Base-by-base conservation (phyloP, 169 alveolate species). In the Eimeria acervulina region DNA sequence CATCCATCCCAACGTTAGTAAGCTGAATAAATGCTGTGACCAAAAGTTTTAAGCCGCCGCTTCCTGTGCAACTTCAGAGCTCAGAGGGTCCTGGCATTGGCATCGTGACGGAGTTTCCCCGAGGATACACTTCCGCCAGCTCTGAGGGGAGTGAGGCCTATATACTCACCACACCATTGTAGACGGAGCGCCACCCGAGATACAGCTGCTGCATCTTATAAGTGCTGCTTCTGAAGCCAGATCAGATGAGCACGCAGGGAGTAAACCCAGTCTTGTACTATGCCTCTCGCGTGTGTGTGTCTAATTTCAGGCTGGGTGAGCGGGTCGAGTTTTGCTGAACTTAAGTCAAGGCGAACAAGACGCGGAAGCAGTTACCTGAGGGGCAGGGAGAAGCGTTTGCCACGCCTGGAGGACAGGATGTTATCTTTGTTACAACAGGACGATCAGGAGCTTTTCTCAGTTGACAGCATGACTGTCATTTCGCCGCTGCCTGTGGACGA, bases 81-180 rank as follows among this genome's bases (percentile, higher is more conserved):
- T 33, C 78, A 23, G 93, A 87, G 52, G 93, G 93, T 21, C 81
- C 93, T 4, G 93, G 93, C 51, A 59, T 87, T 52, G 93, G 83
- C 81, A 36, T 38, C 42, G 93, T 87, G 80, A 87, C 59, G n/a
- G 93, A 87, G 42, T 87, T 23, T 21, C 93, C 93, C 38, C 61
- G 28, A 36, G 81, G 63, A 17, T 87, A 87, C 44, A 59, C 47
- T 38, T 23, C 59, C 51, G 31, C 92, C 42, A 26, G 40, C 66
- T 10, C 28, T 51, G 61, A 42, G 21, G 38, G 19, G 66, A 42
- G 68, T 47, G 26, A 80, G 63, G 42, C 23, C 23, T 42, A 23
- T 76, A 47, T 42, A n/a, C 26, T 44, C 40, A 44, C 13, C 28
- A 17, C 51, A 17, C 83, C 4, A 4, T 68, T 44, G 15, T 12